Evolutionary conservation across 108 stramenopile genomes (phyloP), one percentile per base, ranked within the genome.

Genomic region (Skeletonema costatum): DNA sequence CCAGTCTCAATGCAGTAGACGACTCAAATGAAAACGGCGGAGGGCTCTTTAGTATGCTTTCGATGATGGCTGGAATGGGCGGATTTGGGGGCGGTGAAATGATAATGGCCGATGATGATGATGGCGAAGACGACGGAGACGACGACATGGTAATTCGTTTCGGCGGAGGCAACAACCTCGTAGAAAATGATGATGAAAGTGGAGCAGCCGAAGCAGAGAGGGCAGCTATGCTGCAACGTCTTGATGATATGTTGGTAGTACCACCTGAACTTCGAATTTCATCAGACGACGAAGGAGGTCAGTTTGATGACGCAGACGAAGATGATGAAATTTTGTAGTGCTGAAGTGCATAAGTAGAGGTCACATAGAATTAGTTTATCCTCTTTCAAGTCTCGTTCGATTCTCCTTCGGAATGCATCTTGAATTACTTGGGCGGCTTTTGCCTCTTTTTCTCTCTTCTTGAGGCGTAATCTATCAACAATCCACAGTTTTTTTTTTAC

Each of bases 181-280:
- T 60, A 16, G 29, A 62, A 59, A 71, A 62, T 16, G 67, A 68
- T 7, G 77, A 72, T 17, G 58, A 60, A 9, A 60, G 56, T 30
- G 76, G 73, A 42, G 71, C 83, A 14, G 68, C 83, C 4, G 69
- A 71, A 66, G 82, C 75, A 14, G 85, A 88, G 64, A 84, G 88
- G 13, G 72, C 70, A 31, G 77, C 81, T 17, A 89, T 89, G 88
- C 64, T 89, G 62, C 73, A 82, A 32, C 80, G 74, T 17, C 71
- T 89, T 7, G 88, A 87, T 36, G 70, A 71, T 51, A 65, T 93
- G 61, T 67, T 93, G 59, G 76, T 90, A 19, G 92, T 93, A 16
- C 87, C 86, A 32, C 89, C 92, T 8, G 85, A 89, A 46, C 76
- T 85, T 50, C 86, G 90, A 70, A 78, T 82, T 14, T 39, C 74